phyloP scores from a whole-genome alignment of 352 stramenopile genomes.

The Plasmopara viticola region DNA sequence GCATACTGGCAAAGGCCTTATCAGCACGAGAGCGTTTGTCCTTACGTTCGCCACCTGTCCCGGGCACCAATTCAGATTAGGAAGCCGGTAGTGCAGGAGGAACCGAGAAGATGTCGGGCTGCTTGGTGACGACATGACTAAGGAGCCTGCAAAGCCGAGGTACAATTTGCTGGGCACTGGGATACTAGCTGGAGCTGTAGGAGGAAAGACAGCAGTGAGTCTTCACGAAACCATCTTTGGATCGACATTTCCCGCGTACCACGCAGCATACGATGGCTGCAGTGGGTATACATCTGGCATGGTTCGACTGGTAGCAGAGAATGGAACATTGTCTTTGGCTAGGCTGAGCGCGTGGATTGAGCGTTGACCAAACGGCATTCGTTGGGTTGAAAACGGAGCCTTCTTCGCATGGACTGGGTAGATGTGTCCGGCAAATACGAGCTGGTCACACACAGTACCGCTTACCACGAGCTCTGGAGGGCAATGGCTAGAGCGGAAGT shows the following conservation, averaged over 20 bases:
- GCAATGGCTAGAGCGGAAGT: background rate
- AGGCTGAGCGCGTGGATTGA: background rate
- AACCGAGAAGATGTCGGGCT: background rate
- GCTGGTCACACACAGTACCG: background rate
- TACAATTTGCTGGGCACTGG: background rate
- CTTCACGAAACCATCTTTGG: background rate
- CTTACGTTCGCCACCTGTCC: background rate
- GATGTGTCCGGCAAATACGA: background rate
- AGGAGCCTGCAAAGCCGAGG: background rate
- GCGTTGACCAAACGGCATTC: background rate
- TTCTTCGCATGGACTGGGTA: conserved; percentile 1
- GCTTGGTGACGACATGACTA: background rate
- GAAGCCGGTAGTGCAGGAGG: background rate
- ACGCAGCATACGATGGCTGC: background rate
- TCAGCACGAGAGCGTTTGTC: background rate
- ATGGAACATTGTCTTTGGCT: background rate
- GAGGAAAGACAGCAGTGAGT: background rate
- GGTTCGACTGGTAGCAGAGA: background rate
- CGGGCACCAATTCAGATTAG: background rate
- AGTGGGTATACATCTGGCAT: background rate
- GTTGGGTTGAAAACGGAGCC: background rate
- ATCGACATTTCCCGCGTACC: background rate
- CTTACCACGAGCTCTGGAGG: background rate
- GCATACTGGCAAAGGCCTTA: background rate
- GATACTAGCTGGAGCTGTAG: background rate